These are phyloP conservation scores for Inga laurina DNA, from an alignment of 306 rosid genomes.

Conservation along the genomic window DNA sequence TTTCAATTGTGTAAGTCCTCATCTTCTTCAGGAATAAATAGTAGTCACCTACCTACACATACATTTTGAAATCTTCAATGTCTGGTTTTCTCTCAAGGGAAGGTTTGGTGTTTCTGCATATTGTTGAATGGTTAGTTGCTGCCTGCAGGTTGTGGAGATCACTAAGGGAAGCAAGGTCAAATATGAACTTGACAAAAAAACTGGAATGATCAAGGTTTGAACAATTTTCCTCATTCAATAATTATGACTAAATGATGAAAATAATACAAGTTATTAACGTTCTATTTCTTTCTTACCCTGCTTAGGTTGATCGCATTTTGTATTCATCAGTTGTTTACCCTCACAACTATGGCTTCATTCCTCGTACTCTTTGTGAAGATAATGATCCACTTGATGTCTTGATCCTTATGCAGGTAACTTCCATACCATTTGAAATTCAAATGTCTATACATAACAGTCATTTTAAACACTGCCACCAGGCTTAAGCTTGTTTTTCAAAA, in stretches of 20 bases:
- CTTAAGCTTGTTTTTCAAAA: background rate
- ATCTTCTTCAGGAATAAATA: background rate
- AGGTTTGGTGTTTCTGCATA: constrained; percentile 11
- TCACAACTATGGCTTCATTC: constrained; percentile 92
- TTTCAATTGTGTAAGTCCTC: constrained; percentile 74
- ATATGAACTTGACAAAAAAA: constrained; percentile 95
- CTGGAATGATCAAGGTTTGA: constrained; percentile 89
- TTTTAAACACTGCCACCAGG: background rate
- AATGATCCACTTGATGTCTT: constrained; percentile 93
- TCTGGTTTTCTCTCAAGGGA: background rate
- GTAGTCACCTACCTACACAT: no score
- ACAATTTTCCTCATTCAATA: background rate
- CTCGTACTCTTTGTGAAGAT: constrained; percentile 95
- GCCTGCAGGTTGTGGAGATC: constrained; percentile 86
- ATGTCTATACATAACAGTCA: background rate
- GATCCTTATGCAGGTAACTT: constrained; percentile 90
- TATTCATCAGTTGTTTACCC: constrained; percentile 95
- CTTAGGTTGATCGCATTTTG: constrained; percentile 87
- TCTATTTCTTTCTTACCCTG: background rate
- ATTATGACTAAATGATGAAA: background rate
- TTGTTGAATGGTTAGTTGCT: constrained; percentile 40
- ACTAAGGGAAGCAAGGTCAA: constrained; percentile 95
- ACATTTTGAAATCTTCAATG: constrained; percentile 7
- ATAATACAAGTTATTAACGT: background rate
- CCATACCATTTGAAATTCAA: constrained; percentile 21